phyloP scores from a whole-genome alignment of 352 stramenopile species.

The Hyaloperonospora brassicae region DNA sequence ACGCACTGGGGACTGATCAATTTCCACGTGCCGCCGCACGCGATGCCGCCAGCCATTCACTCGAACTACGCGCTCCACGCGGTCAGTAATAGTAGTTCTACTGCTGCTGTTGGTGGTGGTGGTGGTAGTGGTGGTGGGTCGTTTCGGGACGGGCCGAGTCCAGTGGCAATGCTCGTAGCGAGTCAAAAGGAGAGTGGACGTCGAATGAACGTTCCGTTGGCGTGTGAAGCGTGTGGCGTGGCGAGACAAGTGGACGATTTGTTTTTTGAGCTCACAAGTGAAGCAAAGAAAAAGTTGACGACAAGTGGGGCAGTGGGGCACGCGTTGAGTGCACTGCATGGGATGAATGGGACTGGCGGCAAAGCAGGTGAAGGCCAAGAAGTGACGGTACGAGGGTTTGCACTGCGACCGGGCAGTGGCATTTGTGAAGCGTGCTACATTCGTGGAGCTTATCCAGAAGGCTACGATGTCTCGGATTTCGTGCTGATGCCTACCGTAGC shows the following conservation, averaged over 20 bases:
- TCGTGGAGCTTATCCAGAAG: constrained; percentile 51
- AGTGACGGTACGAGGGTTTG: constrained; percentile 39
- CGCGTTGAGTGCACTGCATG: constrained; percentile 5
- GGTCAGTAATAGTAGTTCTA: constrained; percentile 3
- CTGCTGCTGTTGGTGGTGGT: no score
- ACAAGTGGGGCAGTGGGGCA: constrained; percentile 13
- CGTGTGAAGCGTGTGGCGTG: constrained; percentile 46
- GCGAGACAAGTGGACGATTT: constrained; percentile 26
- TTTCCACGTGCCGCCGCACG: constrained; percentile 71
- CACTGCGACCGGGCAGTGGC: constrained; percentile 42
- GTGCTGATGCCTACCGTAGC: constrained; percentile 24
- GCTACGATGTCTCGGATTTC: constrained; percentile 58
- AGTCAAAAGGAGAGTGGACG: constrained; percentile 22
- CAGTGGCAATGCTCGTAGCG: constrained; percentile 30
- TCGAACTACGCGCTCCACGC: constrained; percentile 46
- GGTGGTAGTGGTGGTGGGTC: no score
- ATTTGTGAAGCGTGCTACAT: constrained; percentile 67
- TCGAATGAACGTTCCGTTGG: constrained; percentile 8
- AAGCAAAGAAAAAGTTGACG: constrained; percentile 50
- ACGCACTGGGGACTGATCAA: constrained; percentile 84
- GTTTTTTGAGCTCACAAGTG: constrained; percentile 47
- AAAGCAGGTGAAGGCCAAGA: constrained; percentile 29
- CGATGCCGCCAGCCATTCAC: constrained; percentile 45
- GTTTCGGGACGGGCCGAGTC: background rate
- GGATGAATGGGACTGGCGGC: constrained; percentile 9